Percentiles rank a stretch among this genome's conserved stretches.
These are phyloP conservation scores for Proliferodiscus dingleyae DNA, from an alignment of 2,329 filamentous ascomycete genomes.

Conservation along the genomic window DNA sequence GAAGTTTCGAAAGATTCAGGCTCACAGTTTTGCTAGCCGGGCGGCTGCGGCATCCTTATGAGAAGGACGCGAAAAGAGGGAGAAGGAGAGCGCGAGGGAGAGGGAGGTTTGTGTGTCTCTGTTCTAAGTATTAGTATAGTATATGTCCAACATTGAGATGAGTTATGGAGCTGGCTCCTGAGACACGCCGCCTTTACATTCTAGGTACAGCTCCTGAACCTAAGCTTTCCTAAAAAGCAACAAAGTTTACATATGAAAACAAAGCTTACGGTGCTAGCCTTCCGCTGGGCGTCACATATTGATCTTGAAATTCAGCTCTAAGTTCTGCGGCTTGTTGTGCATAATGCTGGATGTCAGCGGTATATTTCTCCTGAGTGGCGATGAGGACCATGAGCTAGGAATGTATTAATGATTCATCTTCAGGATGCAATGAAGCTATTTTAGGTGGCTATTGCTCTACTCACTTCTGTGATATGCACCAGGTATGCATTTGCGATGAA, in stretches of 20 bases:
- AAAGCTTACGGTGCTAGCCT: slow-evolving; percentile 21
- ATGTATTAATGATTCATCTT: no score
- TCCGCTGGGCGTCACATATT: slow-evolving; percentile 25
- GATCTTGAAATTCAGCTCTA: slow-evolving; percentile 24
- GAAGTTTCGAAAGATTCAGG: no score
- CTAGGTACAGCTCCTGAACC: no score
- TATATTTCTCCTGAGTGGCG: slow-evolving; percentile 27
- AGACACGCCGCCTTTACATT: no score
- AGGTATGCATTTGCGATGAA: slow-evolving; percentile 45
- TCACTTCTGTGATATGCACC: slow-evolving; percentile 35
- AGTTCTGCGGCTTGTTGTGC: slow-evolving; percentile 17
- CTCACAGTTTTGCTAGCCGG: slow-evolving; percentile 19
- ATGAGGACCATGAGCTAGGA: no score
- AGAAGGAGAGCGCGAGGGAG: slow-evolving; percentile 24
- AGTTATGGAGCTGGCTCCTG: no score
- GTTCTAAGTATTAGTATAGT: no score
- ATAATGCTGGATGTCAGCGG: slow-evolving; percentile 24
- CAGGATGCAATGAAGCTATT: no score
- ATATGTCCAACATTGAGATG: no score
- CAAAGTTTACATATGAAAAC: no score
- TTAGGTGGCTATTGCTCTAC: no score
- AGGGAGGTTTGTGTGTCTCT: slow-evolving; percentile 30
- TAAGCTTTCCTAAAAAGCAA: no score
- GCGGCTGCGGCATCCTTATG: slow-evolving; percentile 11
- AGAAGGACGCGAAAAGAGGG: slow-evolving; percentile 12